Evolutionary conservation across 495 filamentous ascomycete species (phyloP).

Genomic region (Daldinia concentrica): DNA sequence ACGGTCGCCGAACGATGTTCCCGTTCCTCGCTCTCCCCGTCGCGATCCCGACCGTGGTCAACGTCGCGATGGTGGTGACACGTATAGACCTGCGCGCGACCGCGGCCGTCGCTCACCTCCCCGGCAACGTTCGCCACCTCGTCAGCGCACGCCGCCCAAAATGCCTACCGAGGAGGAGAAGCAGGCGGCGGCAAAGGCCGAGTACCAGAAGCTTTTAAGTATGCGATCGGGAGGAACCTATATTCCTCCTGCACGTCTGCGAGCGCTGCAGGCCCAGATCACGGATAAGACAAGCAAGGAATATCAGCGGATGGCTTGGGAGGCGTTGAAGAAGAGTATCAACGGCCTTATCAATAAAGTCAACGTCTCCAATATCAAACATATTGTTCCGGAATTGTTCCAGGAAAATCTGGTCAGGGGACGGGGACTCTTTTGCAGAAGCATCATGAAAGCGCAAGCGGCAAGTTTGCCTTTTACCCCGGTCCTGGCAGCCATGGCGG

Average conservation of each 20-base stretch:
- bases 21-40: constrained; percentile 42
- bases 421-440: constrained; percentile 89
- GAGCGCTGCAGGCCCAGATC: constrained; percentile 93
- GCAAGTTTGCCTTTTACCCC: constrained; percentile 96
- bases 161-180: constrained; percentile 83
- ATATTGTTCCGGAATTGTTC: constrained; percentile 95
- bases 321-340: constrained; percentile 97
- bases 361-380: constrained; percentile 96
- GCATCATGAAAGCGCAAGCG: constrained; percentile 96
- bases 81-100: constrained; percentile 50
- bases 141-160: constrained; percentile 61
- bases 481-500: constrained; percentile 92
- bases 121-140: constrained; percentile 42
- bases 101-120: constrained; percentile 32
- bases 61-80: constrained; percentile 55
- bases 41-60: constrained; percentile 44
- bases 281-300: constrained; percentile 96
- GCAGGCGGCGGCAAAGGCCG: constrained; percentile 79
- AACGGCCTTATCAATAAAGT: constrained; percentile 99
- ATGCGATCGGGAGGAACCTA: constrained; percentile 96
- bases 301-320: constrained; percentile 99
- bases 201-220: constrained; percentile 88
- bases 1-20: constrained; percentile 37
- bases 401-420: constrained; percentile 92
- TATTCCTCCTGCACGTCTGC: constrained; percentile 89